Base-by-base conservation (phyloP, 2,329 filamentous ascomycete species). In the Talaromyces pinophilus region DNA sequence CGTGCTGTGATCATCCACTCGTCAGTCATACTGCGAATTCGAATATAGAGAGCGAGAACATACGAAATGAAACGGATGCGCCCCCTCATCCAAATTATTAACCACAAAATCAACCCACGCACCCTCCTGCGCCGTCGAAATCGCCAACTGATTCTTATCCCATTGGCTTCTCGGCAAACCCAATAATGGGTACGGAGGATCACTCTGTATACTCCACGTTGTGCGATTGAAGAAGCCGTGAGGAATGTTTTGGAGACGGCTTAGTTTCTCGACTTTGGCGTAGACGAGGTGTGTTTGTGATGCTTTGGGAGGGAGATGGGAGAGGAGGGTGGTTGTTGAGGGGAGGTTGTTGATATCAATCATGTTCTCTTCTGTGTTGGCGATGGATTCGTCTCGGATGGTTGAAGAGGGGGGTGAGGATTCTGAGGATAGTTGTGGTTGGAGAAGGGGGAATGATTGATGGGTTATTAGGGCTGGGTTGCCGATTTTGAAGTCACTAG, bases 1-100 rank as follows among this genome's bases (percentile, higher is more conserved):
- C 91, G 79, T 95, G 92, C 1, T 96, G 89, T 88, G 1, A 5
- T 7, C 38, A 19, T n/a, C 17, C 5, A 38, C 25, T 40, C 10
- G 17, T 59, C 3, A 57, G 33, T 28, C n/a, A n/a, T n/a, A n/a
- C n/a, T n/a, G n/a, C n/a, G n/a, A n/a, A n/a, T n/a, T n/a, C n/a
- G n/a, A n/a, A n/a, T n/a, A n/a, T n/a, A n/a, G n/a, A n/a, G n/a
- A n/a, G n/a, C n/a, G n/a, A n/a, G n/a, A n/a, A n/a, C n/a, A 72
- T 65, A 82, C 80, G 50, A 85, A 67, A 69, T 85, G 83, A 66
- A 84, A 84, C 0, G 83, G 83, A 69, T 85, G 83, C 0, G 77
- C 73, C 6, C 80, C 80, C 48, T 84, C 82, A 65, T 85, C 83
- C 17, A 84, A 73, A 64, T 85, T 85, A 68, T 85, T 85, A 59